Evolutionary conservation across 352 stramenopile genomes (phyloP), one percentile per base, ranked within the genome.

Genomic region (Phytophthora rubi): DNA sequence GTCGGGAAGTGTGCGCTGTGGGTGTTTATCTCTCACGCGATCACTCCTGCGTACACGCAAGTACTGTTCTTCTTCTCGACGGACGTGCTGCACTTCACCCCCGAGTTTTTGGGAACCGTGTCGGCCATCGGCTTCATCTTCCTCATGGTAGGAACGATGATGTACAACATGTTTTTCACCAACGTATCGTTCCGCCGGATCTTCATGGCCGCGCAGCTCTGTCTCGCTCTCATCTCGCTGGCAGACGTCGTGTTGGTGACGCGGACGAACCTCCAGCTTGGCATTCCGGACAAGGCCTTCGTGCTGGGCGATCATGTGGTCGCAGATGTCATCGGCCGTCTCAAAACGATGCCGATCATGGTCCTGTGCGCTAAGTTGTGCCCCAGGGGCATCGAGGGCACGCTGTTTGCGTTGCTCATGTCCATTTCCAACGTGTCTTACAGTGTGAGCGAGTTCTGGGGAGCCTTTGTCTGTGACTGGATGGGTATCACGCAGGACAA

Each of bases 391-490:
- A 90, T 99, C 32, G 97, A 99, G 76, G 97, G 96, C 47, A 98
- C 97, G 18, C 77, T 99, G 9, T 99, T 99, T 83, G 97, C 97
- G 13, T 84, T 97, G 55, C 83, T 99, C 56, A 99, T 99, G 97
- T 98, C 89, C 8, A 98, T 99, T 60, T 98, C 97, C 69, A 99
- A 99, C 82, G 87, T 97, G 44, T 97, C 93, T 9, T 94, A 85
- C 59, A 97, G 95, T 45, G 77, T 98, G 16, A 97, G 95, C 33
- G 95, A 95, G 47, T 98, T 99, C 76, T 87, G 98, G 73, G 95
- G 95, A 0, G 95, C 95, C 1, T 70, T 91, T 23, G 81, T 98
- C 26, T 98, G 94, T 55, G 89, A 92, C 33, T 75, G 79, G 45
- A 85, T 98, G 18, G 91, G 90, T 15, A 96, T 99, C 35, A 84